A percentile compares a stretch with the other conserved stretches of the same genome.
phyloP scores from a whole-genome alignment of 2,329 filamentous ascomycete species.

The Epichloe gansuensis region DNA sequence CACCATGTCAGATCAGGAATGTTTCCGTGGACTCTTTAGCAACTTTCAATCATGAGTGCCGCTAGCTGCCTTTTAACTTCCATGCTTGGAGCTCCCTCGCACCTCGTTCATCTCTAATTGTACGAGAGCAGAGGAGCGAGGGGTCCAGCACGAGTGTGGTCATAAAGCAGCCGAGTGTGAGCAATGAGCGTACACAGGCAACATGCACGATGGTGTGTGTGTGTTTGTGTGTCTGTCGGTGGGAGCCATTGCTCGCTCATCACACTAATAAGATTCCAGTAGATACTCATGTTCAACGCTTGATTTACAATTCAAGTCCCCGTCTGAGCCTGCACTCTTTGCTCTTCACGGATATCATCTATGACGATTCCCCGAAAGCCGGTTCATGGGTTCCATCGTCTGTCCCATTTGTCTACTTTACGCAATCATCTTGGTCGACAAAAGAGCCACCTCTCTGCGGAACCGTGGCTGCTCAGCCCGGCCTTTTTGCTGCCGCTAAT shows the following conservation, averaged over 20 bases:
- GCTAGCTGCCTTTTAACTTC: too few relatives aligned
- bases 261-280: neutral
- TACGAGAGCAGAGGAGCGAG: neutral
- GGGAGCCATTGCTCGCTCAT: neutral
- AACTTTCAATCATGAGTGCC: too few relatives aligned
- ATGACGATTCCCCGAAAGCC: neutral
- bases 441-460: slow-evolving; percentile 2
- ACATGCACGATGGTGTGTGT: neutral
- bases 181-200: neutral
- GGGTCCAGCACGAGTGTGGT: neutral
- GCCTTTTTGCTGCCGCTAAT: neutral
- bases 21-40: neutral
- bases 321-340: neutral
- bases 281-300: neutral
- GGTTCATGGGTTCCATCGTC: neutral
- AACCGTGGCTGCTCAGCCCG: slow-evolving; percentile 2
- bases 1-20: slow-evolving; percentile 1
- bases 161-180: neutral
- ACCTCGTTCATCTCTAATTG: too few relatives aligned
- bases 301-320: neutral
- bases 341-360: neutral
- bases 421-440: neutral
- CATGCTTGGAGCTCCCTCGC: too few relatives aligned
- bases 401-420: neutral
- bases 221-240: neutral